Conservation (phyloP, 2,329 filamentous ascomycete genomes). For the Penicillium nordicum region DNA sequence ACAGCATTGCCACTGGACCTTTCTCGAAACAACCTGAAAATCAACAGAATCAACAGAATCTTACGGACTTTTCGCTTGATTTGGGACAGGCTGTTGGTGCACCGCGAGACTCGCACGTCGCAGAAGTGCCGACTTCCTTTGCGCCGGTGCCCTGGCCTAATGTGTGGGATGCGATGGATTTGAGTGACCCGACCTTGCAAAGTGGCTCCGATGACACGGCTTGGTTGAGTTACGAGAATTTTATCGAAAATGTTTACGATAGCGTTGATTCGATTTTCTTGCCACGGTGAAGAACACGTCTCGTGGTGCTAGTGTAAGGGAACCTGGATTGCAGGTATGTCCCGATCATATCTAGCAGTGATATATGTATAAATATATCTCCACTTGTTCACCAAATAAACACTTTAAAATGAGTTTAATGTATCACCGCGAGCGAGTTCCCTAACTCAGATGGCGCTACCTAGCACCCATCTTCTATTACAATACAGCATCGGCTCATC, state of each 20-base stretch:
- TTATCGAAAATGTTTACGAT: constrained; percentile 28
- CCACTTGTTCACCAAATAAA: neutral
- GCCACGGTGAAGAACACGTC: neutral
- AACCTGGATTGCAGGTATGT: neutral
- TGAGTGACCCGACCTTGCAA: constrained; percentile 5
- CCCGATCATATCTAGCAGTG: neutral
- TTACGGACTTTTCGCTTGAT: neutral
- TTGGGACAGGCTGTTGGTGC: neutral
- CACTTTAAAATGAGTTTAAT: neutral
- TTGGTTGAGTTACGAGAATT: constrained; percentile 29
- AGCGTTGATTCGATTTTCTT: constrained; percentile 24
- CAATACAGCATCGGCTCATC: neutral
- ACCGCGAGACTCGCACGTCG: neutral
- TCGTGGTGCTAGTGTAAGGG: neutral
- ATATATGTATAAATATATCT: neutral
- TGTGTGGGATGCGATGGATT: constrained; percentile 29
- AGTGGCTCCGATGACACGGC: constrained; percentile 16
- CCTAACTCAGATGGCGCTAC: neutral
- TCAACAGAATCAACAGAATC: neutral
- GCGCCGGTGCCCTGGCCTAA: constrained; percentile 17
- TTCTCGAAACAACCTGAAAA: neutral
- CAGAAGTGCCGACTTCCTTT: neutral
- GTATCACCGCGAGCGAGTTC: neutral
- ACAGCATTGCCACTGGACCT: neutral
- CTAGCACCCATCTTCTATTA: too few species aligned